Base-by-base conservation (phyloP, 2,329 filamentous ascomycete genomes). In the Neofusicoccum sp. region DNA sequence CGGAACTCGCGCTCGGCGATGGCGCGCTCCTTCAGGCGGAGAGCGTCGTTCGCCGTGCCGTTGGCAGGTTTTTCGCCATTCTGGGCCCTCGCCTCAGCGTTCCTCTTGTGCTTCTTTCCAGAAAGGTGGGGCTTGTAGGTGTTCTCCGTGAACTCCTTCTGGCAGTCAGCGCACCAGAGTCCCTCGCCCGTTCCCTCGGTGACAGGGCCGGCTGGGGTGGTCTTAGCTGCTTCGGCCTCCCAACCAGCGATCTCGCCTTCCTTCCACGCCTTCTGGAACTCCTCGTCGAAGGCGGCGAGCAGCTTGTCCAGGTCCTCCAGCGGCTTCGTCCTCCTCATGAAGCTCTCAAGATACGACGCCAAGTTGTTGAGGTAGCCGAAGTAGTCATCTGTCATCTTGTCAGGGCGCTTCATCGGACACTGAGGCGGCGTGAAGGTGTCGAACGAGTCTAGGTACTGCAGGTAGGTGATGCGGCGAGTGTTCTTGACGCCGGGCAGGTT, bases 71-170 rank as follows among this genome's bases (percentile, higher is more conserved):
- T 38, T 33, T 48, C 41, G 9, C 43, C 40, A n/a, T 8, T 38
- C 16, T 48, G 49, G 53, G 70, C 26, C 48, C 87, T 83, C 58
- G 84, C 82, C 71, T 91, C 86, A 0, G 89, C 90, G 0, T 90
- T 90, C 68, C 91, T 91, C 73, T 93, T 85, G 73, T 99, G 95
- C 73, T 98, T 99, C 77, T 96, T 93, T 43, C 93, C 93, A 0
- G 80, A 89, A 63, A 99, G 77, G 73, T 99, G 95, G 38, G 86
- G 87, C 68, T 92, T 93, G 80, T 96, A 96, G 49, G 97, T 91
- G 64, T 96, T 96, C 66, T 95, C 87, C 69, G 97, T 98, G 70
- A 98, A 99, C 62, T 93, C 91, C 76, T 93, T 97, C 71, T 95
- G 89, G 73, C 95, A 99, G 64, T 93, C 92, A 5, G 88, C 82